Conservation (phyloP, 2,329 filamentous ascomycete species). For the Diplodia corticola region DNA sequence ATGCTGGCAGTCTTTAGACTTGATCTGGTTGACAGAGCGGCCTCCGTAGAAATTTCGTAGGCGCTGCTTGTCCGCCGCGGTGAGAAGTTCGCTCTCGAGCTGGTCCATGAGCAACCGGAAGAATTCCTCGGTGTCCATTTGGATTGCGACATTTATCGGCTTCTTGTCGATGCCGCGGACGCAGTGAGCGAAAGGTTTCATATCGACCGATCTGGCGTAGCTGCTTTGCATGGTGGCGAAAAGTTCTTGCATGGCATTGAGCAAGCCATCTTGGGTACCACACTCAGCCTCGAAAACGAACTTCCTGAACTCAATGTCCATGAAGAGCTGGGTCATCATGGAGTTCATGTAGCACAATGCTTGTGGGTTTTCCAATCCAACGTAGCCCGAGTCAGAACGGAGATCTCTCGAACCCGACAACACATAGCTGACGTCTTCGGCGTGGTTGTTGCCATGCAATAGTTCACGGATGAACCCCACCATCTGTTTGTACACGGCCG, state of each 20-base stretch:
- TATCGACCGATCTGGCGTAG: constrained; percentile 71
- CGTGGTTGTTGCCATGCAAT: constrained; percentile 11
- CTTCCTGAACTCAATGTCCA: constrained; percentile 83
- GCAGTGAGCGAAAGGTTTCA: constrained; percentile 68
- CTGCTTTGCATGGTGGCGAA: constrained; percentile 87
- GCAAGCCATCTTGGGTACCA: constrained; percentile 58
- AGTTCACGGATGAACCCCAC: constrained; percentile 35
- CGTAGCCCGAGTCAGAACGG: constrained; percentile 76
- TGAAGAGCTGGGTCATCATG: constrained; percentile 89
- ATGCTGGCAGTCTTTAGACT: constrained; percentile 90
- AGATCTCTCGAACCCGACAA: constrained; percentile 67
- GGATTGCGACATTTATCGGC: constrained; percentile 79
- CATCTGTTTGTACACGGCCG: constrained; percentile 29
- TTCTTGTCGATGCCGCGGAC: constrained; percentile 82
- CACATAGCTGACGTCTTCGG: constrained; percentile 51
- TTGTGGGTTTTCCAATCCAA: constrained; percentile 87
- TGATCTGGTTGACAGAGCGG: constrained; percentile 89
- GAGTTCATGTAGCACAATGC: constrained; percentile 99
- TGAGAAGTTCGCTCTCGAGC: constrained; percentile 78
- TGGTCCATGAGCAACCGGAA: constrained; percentile 92
- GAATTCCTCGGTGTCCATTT: constrained; percentile 99
- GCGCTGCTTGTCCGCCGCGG: constrained; percentile 65
- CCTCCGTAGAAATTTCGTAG: constrained; percentile 89
- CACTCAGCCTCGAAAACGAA: constrained; percentile 69
- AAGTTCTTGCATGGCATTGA: constrained; percentile 75